Conservation (phyloP, 1,284 basidiomycete genomes). For the Cutaneotrichosporon sp. region DNA sequence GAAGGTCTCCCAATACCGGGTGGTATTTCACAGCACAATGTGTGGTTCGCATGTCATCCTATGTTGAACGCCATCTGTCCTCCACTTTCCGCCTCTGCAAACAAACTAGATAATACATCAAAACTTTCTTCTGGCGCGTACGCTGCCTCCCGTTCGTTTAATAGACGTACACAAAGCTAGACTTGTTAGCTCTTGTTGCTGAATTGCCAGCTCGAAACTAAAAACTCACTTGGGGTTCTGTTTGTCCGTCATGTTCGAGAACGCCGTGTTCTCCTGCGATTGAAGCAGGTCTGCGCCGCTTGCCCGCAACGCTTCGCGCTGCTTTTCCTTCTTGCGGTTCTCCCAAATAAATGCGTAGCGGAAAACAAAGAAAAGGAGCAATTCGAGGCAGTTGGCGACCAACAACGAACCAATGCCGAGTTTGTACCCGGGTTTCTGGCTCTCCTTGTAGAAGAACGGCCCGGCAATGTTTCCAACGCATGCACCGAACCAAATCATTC, state of each 20-base stretch:
- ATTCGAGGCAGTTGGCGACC: slow-evolving; percentile 44
- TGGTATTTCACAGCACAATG: too few relatives aligned
- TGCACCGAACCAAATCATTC: slow-evolving; percentile 44
- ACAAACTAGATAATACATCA: too few relatives aligned
- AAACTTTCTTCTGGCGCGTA: too few relatives aligned
- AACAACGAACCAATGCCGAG: slow-evolving; percentile 51
- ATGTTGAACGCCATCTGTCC: too few relatives aligned
- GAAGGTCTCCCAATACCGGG: too few relatives aligned
- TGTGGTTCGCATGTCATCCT: too few relatives aligned
- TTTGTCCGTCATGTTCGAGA: slow-evolving; percentile 45
- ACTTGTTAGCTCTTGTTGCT: neutral
- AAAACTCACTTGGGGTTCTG: slow-evolving; percentile 37
- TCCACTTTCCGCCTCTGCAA: too few relatives aligned
- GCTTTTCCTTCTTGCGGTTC: slow-evolving; percentile 46
- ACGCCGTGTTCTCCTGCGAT: slow-evolving; percentile 29
- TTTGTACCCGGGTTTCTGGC: slow-evolving; percentile 48
- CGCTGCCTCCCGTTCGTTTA: slow-evolving; percentile 1
- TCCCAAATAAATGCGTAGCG: slow-evolving; percentile 47
- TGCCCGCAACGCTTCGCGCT: slow-evolving; percentile 22
- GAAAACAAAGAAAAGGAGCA: slow-evolving; percentile 47
- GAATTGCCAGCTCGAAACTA: too few relatives aligned
- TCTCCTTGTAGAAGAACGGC: slow-evolving; percentile 47
- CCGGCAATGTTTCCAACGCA: slow-evolving; percentile 50
- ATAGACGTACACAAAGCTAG: slow-evolving; percentile 14
- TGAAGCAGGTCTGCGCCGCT: slow-evolving; percentile 12